Evolutionary conservation across 768 basidiomycete genomes (phyloP), one percentile per base, ranked within the genome.

Genomic region (Suillus bovinus): DNA sequence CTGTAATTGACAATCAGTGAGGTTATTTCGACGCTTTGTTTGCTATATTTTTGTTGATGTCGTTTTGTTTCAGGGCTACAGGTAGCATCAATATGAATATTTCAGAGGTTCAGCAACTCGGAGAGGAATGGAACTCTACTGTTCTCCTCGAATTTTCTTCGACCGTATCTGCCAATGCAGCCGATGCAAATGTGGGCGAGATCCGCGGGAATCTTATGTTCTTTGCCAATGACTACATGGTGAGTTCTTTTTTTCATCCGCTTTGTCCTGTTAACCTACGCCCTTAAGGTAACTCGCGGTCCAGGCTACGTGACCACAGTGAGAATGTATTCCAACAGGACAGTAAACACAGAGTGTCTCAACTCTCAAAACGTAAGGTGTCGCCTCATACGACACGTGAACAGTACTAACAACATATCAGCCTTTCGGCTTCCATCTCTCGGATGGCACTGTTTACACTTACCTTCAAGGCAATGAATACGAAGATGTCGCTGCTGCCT

Each of bases 151-250:
- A 79, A 11, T 82, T 83, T 38, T 73, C 77, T 9, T 70, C 69
- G 8, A 71, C 70, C 57, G 72, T 87, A 20, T 74, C 79, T 10
- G 62, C 63, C 42, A 71, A 71, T 22, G 69, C 73, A 3, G 68
- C 71, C 22, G 77, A 75, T 65, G 86, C 84, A 14, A 89, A 88
- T 66, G 81, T 80, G 0, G 87, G 87, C 3, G 68, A 71, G 20
- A 65, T 88, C 16, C 42, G 63, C 2, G 88, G 88, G 1, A 89
- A 88, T 66, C 78, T 80, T 16, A 84, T 86, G 81, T 89, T 89
- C 71, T 88, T 80, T 67, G 78, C 79, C 52, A 86, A 84, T 64
- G 88, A 90, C 67, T 89, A 89, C 66, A 87, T 89, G 86, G 88
- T 86, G 58, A 14, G 76, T 47, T 33, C 33, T 39, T 11, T 29